phyloP scores from a whole-genome alignment of 2,329 filamentous ascomycete species.

The Pyrenophora seminiperda region DNA sequence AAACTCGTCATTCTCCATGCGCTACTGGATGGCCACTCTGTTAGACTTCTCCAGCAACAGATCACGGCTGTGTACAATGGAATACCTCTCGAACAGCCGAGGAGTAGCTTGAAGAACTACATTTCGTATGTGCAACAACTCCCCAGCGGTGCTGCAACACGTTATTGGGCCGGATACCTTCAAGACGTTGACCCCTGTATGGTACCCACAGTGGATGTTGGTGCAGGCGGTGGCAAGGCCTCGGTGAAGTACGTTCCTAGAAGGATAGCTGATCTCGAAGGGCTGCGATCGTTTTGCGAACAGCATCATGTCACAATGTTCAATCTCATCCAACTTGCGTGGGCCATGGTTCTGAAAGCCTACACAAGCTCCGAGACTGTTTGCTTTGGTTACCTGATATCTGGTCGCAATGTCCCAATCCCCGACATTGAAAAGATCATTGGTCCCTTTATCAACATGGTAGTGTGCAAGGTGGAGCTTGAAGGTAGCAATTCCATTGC shows the following conservation, averaged over 20 bases:
- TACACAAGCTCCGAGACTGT: conserved; percentile 14
- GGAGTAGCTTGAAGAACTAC: not conserved
- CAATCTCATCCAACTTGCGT: conserved; percentile 18
- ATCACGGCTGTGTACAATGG: not conserved
- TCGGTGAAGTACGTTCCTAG: no score
- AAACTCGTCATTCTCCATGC: not conserved
- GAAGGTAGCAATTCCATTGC: not conserved
- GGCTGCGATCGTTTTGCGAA: not conserved
- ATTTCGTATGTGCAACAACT: not conserved
- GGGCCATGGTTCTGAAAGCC: conserved; percentile 21
- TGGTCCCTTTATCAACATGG: conserved; percentile 32
- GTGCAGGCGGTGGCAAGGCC: no score
- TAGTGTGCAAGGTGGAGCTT: not conserved
- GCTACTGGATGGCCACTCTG: not conserved
- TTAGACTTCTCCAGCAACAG: not conserved
- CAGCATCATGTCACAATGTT: not conserved
- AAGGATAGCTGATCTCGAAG: not conserved
- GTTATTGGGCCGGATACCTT: not conserved
- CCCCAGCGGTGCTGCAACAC: not conserved
- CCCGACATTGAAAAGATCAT: conserved; percentile 38
- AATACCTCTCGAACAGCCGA: not conserved
- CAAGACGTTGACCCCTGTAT: not conserved
- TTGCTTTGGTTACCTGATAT: conserved; percentile 18
- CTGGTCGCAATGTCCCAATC: conserved; percentile 18
- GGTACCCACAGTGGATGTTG: not conserved